Evolutionary conservation across 257 asterid species (phyloP).

Genomic region (Primulina tabacum): DNA sequence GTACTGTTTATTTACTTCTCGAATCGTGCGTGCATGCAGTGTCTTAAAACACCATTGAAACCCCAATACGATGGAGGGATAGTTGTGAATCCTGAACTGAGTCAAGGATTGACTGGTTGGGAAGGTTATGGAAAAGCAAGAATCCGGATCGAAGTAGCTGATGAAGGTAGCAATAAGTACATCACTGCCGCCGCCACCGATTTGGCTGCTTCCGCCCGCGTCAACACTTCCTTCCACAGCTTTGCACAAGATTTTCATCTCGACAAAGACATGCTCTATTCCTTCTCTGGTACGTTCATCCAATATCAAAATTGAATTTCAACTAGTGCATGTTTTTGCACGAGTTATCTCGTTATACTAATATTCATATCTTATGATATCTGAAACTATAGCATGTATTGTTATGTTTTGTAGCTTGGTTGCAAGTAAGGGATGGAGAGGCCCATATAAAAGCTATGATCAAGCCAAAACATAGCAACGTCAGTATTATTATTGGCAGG

Average conservation of each 20-base stretch:
- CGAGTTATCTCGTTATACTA: too few relatives aligned
- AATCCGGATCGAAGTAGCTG: not conserved
- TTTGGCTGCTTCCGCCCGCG: not conserved
- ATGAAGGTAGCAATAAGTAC: not conserved
- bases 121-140: constrained; percentile 14
- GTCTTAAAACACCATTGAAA: constrained; percentile 32
- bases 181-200: not conserved
- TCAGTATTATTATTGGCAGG: constrained; percentile 27
- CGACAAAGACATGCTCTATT: not conserved
- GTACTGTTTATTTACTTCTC: too few relatives aligned
- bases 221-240: not conserved
- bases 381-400: too few relatives aligned
- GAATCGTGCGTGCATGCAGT: constrained; percentile 15
- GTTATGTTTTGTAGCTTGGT: constrained; percentile 32
- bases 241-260: not conserved
- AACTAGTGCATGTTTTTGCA: not conserved
- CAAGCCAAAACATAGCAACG: constrained; percentile 13
- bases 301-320: too few relatives aligned
- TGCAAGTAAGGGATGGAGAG: constrained; percentile 35
- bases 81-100: constrained; percentile 30
- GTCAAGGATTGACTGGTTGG: constrained; percentile 33
- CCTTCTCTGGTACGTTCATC: not conserved
- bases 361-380: too few relatives aligned
- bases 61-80: constrained; percentile 43
- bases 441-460: constrained; percentile 30